phyloP scores from a whole-genome alignment of 108 stramenopile genomes.

The Skeletonema marinoi region DNA sequence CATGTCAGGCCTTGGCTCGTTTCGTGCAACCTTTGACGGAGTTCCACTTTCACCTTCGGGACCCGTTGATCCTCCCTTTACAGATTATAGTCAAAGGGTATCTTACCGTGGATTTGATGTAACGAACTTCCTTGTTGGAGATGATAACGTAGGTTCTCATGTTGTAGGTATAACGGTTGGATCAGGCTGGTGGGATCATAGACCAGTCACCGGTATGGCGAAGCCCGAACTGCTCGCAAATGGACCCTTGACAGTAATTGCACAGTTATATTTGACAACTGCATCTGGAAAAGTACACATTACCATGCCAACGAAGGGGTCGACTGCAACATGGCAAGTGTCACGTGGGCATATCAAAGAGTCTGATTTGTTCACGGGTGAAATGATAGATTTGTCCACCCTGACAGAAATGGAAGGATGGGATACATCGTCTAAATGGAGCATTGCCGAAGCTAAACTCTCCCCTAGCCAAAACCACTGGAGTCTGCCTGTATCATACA shows the following conservation, averaged over 20 bases:
- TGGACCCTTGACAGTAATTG: constrained; percentile 27
- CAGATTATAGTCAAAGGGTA: constrained; percentile 44
- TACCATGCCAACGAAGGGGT: constrained; percentile 7
- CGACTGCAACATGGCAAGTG: constrained; percentile 20
- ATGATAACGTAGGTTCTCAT: neutral
- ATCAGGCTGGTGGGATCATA: constrained; percentile 51
- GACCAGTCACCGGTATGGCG: constrained; percentile 31
- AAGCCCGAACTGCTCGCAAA: constrained; percentile 20
- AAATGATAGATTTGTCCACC: constrained; percentile 31
- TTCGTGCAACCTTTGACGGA: constrained; percentile 43
- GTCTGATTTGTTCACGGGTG: constrained; percentile 46
- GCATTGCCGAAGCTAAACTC: neutral
- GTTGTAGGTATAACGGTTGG: constrained; percentile 39
- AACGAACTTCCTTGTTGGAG: constrained; percentile 13
- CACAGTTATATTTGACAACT: constrained; percentile 21
- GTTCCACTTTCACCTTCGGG: constrained; percentile 41
- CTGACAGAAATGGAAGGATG: constrained; percentile 29
- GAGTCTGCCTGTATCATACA: constrained; percentile 3
- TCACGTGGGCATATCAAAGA: constrained; percentile 30
- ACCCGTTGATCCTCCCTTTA: constrained; percentile 45
- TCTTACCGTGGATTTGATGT: constrained; percentile 53
- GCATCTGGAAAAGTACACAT: constrained; percentile 1
- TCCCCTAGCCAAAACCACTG: neutral
- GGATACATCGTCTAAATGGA: constrained; percentile 34
- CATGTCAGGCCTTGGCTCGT: constrained; percentile 42